A percentile compares a stretch with the other conserved stretches of the same genome.
Evolutionary conservation across 148 eudicot genomes (phyloP).

Genomic region (Chenopodium berlandieri): DNA sequence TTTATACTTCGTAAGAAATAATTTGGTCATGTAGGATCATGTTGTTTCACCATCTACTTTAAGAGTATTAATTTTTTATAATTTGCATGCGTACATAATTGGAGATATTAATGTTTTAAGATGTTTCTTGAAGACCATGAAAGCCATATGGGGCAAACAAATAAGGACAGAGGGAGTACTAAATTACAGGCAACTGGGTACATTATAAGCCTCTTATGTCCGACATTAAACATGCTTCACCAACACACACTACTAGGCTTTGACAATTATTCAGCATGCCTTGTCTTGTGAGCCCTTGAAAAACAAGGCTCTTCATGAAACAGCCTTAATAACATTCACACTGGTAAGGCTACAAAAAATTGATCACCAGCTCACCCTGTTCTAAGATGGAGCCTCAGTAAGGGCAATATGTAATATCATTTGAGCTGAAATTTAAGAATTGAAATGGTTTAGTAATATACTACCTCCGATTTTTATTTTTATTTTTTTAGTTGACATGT

Average conservation of each 20-base stretch:
- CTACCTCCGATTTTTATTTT: too few relatives aligned
- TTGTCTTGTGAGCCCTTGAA: background rate
- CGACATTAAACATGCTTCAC: background rate
- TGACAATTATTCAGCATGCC: too few relatives aligned
- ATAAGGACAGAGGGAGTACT: too few relatives aligned
- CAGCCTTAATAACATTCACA: background rate
- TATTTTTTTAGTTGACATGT: too few relatives aligned
- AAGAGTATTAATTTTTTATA: too few relatives aligned
- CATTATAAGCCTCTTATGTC: background rate
- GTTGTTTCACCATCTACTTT: too few relatives aligned
- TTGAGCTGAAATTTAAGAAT: background rate
- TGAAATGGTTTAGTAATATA: background rate
- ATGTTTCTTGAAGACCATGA: too few relatives aligned
- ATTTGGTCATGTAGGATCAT: too few relatives aligned
- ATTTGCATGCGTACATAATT: too few relatives aligned
- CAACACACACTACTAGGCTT: background rate
- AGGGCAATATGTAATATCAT: background rate
- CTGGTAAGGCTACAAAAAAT: background rate
- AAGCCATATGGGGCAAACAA: too few relatives aligned
- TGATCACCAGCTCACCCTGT: background rate
- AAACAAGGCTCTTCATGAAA: background rate
- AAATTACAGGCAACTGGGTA: background rate
- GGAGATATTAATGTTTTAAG: too few relatives aligned
- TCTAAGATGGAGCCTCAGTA: background rate
- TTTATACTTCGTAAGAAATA: too few relatives aligned